A percentile compares a stretch with the other conserved stretches of the same genome.
phyloP scores from a whole-genome alignment of 2,329 filamentous ascomycete genomes.

The Fusarium scirpi region DNA sequence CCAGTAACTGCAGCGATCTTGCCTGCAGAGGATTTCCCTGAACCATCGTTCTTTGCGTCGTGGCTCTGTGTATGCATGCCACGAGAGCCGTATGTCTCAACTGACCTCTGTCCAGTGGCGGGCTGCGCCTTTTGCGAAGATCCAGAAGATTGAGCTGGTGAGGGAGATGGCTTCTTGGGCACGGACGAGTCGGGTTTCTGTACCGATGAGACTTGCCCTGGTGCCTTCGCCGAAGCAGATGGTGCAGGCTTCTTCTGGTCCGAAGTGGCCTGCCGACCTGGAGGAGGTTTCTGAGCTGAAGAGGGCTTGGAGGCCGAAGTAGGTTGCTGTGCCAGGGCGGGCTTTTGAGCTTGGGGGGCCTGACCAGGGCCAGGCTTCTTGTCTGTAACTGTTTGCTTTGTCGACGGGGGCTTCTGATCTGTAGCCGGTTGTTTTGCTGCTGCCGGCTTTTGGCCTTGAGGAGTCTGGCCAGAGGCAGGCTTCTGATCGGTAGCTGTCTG shows the following conservation, averaged over 20 bases:
- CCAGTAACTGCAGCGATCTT: background rate
- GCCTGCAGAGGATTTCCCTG: background rate
- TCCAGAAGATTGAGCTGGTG: background rate
- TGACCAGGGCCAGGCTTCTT: background rate
- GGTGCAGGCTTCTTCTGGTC: background rate
- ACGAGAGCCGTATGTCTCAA: background rate
- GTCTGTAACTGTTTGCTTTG: background rate
- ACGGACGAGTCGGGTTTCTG: background rate
- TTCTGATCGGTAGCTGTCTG: background rate
- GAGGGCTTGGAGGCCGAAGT: background rate
- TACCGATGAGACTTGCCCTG: background rate
- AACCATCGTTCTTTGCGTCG: background rate
- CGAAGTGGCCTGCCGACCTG: background rate
- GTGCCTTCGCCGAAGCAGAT: too few species aligned
- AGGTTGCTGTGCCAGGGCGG: background rate
- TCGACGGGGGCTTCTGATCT: background rate
- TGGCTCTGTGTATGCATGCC: background rate
- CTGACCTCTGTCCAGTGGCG: background rate
- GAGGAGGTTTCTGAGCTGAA: background rate
- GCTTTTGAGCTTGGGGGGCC: background rate
- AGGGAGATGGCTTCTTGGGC: background rate
- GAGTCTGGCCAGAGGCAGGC: background rate
- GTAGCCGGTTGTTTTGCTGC: background rate
- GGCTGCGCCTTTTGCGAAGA: background rate
- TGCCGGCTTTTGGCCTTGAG: too few species aligned